phyloP scores from a whole-genome alignment of 2,329 filamentous ascomycete genomes.

The Colletotrichum somersetense region DNA sequence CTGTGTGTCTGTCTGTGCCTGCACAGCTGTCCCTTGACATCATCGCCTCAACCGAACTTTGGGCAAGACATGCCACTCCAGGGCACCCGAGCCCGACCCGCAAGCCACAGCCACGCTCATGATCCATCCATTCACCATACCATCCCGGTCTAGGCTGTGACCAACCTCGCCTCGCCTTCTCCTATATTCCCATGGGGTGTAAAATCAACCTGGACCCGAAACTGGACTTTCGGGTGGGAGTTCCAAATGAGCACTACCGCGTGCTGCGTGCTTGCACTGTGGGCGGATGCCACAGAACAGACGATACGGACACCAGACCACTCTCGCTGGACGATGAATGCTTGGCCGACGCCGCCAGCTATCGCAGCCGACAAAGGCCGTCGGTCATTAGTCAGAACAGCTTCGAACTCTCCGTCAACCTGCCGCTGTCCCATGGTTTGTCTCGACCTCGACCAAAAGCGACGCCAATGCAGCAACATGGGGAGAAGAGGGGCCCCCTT shows the following conservation, averaged over 20 bases:
- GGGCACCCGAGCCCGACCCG: constrained; percentile 23
- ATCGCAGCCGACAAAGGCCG: constrained; percentile 25
- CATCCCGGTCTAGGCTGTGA: constrained; percentile 6
- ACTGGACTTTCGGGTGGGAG: background rate
- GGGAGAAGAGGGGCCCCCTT: constrained; percentile 29
- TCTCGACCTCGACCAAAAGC: constrained; percentile 7
- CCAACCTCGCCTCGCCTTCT: constrained; percentile 14
- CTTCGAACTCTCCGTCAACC: constrained; percentile 5
- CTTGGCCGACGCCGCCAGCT: constrained; percentile 16
- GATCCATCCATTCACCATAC: constrained; percentile 25
- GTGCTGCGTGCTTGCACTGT: background rate
- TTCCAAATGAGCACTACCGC: constrained; percentile 9
- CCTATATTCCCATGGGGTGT: background rate
- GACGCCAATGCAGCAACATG: constrained; percentile 24
- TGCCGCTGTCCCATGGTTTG: constrained; percentile 31
- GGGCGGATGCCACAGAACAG: background rate
- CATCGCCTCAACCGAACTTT: constrained; percentile 32
- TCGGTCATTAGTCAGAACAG: constrained; percentile 18
- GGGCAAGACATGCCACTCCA: constrained; percentile 7
- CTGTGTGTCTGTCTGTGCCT: background rate
- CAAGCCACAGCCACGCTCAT: constrained; percentile 20
- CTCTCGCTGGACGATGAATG: constrained; percentile 14
- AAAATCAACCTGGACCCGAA: background rate
- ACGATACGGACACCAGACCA: constrained; percentile 29
- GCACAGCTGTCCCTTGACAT: constrained; percentile 27